Base-by-base conservation (phyloP, 2,329 filamentous ascomycete species). In the Bisporella sp. region DNA sequence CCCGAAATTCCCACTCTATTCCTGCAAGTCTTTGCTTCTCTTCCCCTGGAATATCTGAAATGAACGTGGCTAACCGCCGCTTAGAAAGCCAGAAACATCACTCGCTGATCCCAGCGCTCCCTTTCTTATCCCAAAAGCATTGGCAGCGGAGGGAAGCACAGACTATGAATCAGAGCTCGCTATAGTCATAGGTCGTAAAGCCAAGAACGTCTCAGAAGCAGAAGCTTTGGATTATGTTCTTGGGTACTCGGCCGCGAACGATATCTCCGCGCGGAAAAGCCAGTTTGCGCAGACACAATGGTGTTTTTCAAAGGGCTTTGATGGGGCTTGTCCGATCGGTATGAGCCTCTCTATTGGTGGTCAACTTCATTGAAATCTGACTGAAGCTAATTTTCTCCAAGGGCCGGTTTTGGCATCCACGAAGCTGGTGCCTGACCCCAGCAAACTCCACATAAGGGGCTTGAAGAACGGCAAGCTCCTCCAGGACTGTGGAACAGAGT, bases 221-320 rank as follows among this genome's bases (percentile, higher is more conserved):
- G 68, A 76, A 29, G 76, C 74, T 11, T 56, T 74, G 28, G 67
- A 72, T 46, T 76, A 78, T 52, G 68, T 81, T 2, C 70, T 80
- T 3, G 78, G 77, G 29, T 81, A 80, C 57, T 79, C 76, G 0
- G 72, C 72, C 28, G 73, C 73, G 35, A 81, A 82, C 60, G 78
- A 81, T 60, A 70, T 81, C 0, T 76, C 73, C 5, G 73, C 72
- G 7, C 70, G 78, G 5, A 73, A 73, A 46, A 72, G 68, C 44
- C 78, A 81, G 60, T 71, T 70, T 53, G 66, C 69, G 6, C 71
- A 73, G 51, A 68, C 63, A 45, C 74, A 77, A 52, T 77, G 74
- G 74, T 71, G 70, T 45, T 77, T 71, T 52, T 73, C 71, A 31
- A 77, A 77, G 57, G 72, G 73, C 0, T 76, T 75, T 47, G 74